These are phyloP conservation scores for Aspergillus unguis DNA, from an alignment of 2,329 filamentous ascomycete genomes.

Conservation along the genomic window DNA sequence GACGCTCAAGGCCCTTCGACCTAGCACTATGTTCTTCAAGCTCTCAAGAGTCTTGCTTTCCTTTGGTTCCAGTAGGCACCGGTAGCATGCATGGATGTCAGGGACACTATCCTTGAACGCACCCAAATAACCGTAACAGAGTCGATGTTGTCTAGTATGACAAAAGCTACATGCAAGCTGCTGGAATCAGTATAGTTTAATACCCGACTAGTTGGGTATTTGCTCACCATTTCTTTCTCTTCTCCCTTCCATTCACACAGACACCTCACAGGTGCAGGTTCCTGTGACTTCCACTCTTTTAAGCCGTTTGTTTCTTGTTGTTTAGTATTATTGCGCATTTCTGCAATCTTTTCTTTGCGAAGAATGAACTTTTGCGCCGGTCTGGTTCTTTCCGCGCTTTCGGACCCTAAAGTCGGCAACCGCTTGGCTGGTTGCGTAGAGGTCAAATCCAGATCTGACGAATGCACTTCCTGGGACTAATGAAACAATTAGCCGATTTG, in stretches of 20 bases:
- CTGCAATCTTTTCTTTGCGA: constrained; percentile 15
- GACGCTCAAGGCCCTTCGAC: constrained; percentile 28
- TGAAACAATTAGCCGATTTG: constrained; percentile 5
- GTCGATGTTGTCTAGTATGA: constrained; percentile 44
- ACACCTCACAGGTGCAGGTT: constrained; percentile 29
- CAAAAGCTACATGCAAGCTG: constrained; percentile 47
- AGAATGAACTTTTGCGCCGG: constrained; percentile 14
- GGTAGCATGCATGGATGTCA: constrained; percentile 46
- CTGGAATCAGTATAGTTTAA: constrained; percentile 11
- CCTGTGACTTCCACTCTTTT: neutral
- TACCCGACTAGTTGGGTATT: neutral
- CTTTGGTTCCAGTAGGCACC: constrained; percentile 39
- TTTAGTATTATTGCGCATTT: constrained; percentile 16
- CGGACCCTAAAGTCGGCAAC: constrained; percentile 1
- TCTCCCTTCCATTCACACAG: constrained; percentile 41
- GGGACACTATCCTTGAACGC: constrained; percentile 39
- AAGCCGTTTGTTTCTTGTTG: neutral
- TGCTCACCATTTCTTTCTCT: constrained; percentile 43
- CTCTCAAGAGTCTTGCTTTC: constrained; percentile 26
- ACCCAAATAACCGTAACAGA: constrained; percentile 46
- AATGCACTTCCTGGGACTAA: constrained; percentile 21
- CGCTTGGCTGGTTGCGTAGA: constrained; percentile 27
- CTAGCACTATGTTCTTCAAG: constrained; percentile 27
- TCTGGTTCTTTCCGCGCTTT: constrained; percentile 9
- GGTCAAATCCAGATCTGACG: constrained; percentile 25